Evolutionary conservation across 2,329 filamentous ascomycete species (phyloP).

Genomic region (Aspergillus spinulosporus): DNA sequence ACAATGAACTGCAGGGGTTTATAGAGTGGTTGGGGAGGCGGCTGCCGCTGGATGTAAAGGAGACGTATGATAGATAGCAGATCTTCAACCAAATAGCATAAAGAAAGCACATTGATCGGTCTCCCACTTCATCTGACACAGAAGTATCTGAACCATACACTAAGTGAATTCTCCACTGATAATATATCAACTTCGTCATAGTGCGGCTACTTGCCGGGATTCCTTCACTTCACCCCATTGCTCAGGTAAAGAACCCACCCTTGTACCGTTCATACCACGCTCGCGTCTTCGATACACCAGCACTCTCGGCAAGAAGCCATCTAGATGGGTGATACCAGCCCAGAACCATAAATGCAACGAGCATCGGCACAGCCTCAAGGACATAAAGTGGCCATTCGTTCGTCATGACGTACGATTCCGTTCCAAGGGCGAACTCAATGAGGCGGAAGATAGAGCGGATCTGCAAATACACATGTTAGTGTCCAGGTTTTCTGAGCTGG

Average conservation of each 20-base stretch:
- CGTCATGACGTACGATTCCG: conserved; percentile 52
- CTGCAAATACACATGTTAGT: conserved; percentile 24
- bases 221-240: no score
- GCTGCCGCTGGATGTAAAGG: not conserved
- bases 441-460: conserved; percentile 56
- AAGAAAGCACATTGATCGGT: no score
- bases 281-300: not conserved
- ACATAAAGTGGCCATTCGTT: conserved; percentile 57
- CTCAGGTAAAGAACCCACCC: not conserved
- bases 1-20: not conserved
- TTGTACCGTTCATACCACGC: not conserved
- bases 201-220: no score
- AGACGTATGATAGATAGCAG: not conserved
- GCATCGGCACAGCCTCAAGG: conserved; percentile 51
- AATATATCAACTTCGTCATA: no score
- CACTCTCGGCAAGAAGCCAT: conserved; percentile 32
- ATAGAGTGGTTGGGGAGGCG: not conserved
- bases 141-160: no score
- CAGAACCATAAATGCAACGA: conserved; percentile 51
- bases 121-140: no score
- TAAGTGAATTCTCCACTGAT: no score
- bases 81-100: no score
- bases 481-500: no score
- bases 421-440: conserved; percentile 55
- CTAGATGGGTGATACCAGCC: conserved; percentile 52